These are phyloP conservation scores for Arabidopsis suecica DNA, from an alignment of 345 rosid genomes.

Conservation along the genomic window DNA sequence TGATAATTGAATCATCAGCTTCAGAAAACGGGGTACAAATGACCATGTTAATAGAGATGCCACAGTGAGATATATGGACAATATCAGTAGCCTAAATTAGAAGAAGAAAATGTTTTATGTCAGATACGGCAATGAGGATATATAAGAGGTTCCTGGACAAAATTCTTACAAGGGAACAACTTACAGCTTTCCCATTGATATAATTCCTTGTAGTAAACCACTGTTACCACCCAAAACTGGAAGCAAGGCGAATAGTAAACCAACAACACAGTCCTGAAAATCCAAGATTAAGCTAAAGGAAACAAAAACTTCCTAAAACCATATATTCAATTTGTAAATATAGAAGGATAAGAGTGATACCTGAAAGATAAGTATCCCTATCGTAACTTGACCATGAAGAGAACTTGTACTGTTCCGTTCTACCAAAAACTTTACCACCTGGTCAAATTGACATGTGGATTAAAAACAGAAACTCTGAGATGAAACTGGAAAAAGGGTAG, in stretches of 20 bases:
- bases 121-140: conserved; percentile 18
- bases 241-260: conserved; percentile 90
- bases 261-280: conserved; percentile 95
- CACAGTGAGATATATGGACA: conserved; percentile 75
- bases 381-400: conserved; percentile 97
- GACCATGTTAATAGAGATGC: conserved; percentile 92
- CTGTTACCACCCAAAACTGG: conserved; percentile 97
- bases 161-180: conserved; percentile 40
- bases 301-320: conserved; percentile 17
- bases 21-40: conserved; percentile 93
- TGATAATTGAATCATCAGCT: conserved; percentile 93
- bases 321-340: conserved; percentile 10
- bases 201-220: conserved; percentile 81
- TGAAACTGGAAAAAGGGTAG: conserved; percentile 13
- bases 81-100: conserved; percentile 70
- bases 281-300: conserved; percentile 23
- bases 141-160: conserved; percentile 8
- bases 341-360: conserved; percentile 46
- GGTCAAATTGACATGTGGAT: conserved; percentile 38
- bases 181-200: conserved; percentile 94
- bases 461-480: conserved; percentile 22
- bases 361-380: conserved; percentile 98
- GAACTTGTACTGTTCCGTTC: conserved; percentile 75
- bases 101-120: conserved; percentile 11
- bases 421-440: conserved; percentile 95